phyloP scores from a whole-genome alignment of 2,329 filamentous ascomycete species.

The Phyllosticta ampelicida region DNA sequence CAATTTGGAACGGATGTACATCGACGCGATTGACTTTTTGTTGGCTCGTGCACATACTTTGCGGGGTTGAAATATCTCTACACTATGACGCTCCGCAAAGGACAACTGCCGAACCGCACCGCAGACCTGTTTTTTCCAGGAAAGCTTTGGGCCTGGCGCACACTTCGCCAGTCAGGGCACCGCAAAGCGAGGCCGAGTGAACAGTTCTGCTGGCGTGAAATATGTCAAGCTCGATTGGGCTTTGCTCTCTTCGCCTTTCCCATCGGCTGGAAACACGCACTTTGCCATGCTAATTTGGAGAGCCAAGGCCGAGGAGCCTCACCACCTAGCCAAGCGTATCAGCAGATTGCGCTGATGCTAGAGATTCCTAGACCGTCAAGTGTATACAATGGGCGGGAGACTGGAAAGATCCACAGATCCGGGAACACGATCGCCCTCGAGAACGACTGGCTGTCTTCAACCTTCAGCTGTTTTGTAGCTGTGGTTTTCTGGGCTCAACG shows the following conservation, averaged over 20 bases:
- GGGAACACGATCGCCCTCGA: not conserved
- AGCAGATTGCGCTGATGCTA: not conserved
- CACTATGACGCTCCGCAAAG: not conserved
- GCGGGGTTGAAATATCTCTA: not conserved
- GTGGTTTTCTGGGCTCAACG: not conserved
- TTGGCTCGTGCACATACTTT: not conserved
- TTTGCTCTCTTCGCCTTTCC: not conserved
- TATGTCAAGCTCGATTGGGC: not conserved
- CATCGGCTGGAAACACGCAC: not conserved
- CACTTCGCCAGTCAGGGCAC: not conserved
- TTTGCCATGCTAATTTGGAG: not conserved
- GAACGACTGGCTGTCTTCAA: not conserved
- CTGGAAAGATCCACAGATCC: not conserved
- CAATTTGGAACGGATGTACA: not conserved
- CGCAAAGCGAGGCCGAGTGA: not conserved
- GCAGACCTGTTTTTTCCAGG: not conserved
- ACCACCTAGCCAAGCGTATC: not conserved
- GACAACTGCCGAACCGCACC: not conserved
- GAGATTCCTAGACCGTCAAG: not conserved
- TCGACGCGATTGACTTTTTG: not conserved
- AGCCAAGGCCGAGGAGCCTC: not conserved
- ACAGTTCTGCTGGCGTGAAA: not conserved
- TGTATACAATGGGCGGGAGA: not conserved
- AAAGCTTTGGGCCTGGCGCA: not conserved
- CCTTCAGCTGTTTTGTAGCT: not conserved